Conservation (phyloP, 371 early-diverging fungal species). For the Mucor velutinosus region DNA sequence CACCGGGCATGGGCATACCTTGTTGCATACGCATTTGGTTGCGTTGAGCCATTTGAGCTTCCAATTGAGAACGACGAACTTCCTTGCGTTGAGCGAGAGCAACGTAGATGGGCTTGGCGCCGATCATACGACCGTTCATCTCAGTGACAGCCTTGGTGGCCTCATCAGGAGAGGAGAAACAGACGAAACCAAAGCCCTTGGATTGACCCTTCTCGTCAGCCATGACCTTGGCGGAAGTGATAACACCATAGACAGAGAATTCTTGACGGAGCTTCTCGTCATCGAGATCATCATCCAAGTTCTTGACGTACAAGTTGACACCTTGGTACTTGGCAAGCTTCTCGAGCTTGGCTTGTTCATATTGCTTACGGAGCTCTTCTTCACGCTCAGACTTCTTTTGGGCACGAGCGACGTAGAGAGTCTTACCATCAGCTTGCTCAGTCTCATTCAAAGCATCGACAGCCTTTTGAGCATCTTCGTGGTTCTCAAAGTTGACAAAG, state of each 20-base stretch:
- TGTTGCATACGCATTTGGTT: slow-evolving; percentile 78
- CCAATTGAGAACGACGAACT: slow-evolving; percentile 89
- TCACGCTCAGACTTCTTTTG: slow-evolving; percentile 99
- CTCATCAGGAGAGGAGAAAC: slow-evolving; percentile 90
- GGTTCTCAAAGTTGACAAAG: slow-evolving; percentile 95
- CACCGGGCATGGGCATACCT: slow-evolving; percentile 51
- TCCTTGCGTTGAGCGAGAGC: slow-evolving; percentile 98
- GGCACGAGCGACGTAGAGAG: slow-evolving; percentile 96
- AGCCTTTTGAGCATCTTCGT: slow-evolving; percentile 91
- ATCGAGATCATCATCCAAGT: slow-evolving; percentile 94
- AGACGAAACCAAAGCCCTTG: slow-evolving; percentile 91
- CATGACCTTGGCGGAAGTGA: slow-evolving; percentile 98
- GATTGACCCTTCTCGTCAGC: slow-evolving; percentile 84
- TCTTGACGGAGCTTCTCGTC: slow-evolving; percentile 95
- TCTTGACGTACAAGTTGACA: slow-evolving; percentile 98
- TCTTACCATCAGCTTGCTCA: slow-evolving; percentile 84
- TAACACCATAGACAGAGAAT: slow-evolving; percentile 93
- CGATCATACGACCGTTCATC: slow-evolving; percentile 91
- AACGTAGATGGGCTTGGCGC: slow-evolving; percentile 96
- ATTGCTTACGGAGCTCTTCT: slow-evolving; percentile 93
- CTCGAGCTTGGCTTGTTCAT: slow-evolving; percentile 92
- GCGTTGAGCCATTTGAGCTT: slow-evolving; percentile 94
- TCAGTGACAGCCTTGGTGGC: slow-evolving; percentile 91
- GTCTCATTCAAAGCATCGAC: slow-evolving; percentile 94
- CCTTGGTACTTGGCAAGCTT: slow-evolving; percentile 97